Evolutionary conservation across 805 yeast species (phyloP).

Genomic region (Diddensiella santjacobensis): DNA sequence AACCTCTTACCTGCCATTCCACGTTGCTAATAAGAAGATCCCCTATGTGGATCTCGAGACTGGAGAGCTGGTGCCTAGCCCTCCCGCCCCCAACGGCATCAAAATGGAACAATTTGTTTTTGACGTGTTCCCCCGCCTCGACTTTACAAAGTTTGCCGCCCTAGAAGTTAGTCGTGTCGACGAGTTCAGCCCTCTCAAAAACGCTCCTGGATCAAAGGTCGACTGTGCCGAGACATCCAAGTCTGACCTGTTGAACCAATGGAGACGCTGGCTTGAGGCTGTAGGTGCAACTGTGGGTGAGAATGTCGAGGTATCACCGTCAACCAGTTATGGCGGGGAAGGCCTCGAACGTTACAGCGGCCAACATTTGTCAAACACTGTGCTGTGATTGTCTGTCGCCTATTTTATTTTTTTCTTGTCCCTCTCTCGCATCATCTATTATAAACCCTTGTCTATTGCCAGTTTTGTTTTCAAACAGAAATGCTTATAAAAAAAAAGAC

Average conservation of each 20-base stretch:
- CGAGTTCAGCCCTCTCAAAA: slow-evolving; percentile 93
- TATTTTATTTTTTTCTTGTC: slow-evolving; percentile 6
- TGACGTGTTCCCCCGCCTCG: slow-evolving; percentile 85
- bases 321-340: slow-evolving; percentile 72
- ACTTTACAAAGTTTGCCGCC: slow-evolving; percentile 73
- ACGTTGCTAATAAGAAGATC: slow-evolving; percentile 89
- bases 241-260: slow-evolving; percentile 56
- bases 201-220: slow-evolving; percentile 74
- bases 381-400: slow-evolving; percentile 3
- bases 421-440: slow-evolving; percentile 6
- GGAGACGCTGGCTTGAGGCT: slow-evolving; percentile 66
- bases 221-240: slow-evolving; percentile 86
- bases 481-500: no score
- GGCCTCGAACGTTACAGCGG: slow-evolving; percentile 43
- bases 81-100: slow-evolving; percentile 82
- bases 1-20: slow-evolving; percentile 66
- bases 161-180: slow-evolving; percentile 80
- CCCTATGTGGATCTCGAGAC: slow-evolving; percentile 49
- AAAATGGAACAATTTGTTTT: slow-evolving; percentile 95
- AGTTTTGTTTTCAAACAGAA: no score
- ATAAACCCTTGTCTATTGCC: background rate
- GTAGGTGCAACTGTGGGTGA: slow-evolving; percentile 60
- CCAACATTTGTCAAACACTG: slow-evolving; percentile 5
- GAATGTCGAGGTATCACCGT: slow-evolving; percentile 72
- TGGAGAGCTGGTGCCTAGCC: slow-evolving; percentile 47